phyloP scores from a whole-genome alignment of 2,329 filamentous ascomycete species.

The Pyricularia grisea region DNA sequence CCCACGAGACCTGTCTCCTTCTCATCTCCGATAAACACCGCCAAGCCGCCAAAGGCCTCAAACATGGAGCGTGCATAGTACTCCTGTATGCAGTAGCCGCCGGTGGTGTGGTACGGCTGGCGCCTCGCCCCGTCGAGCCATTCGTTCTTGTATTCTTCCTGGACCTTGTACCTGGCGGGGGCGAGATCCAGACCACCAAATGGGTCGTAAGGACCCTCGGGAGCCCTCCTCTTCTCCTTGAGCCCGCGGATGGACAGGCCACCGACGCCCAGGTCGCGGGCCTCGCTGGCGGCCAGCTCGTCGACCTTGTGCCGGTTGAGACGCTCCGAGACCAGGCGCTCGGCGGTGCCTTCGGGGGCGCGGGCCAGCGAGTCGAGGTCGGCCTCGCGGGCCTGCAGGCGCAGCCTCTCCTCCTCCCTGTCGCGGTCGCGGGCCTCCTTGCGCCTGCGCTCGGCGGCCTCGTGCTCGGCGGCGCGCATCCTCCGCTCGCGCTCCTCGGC shows the following conservation, averaged over 20 bases:
- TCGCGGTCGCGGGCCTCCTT: slow-evolving; percentile 58
- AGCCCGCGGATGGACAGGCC: slow-evolving; percentile 68
- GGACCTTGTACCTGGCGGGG: slow-evolving; percentile 60
- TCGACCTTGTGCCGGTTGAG: slow-evolving; percentile 43
- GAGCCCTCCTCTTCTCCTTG: slow-evolving; percentile 51
- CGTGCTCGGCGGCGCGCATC: slow-evolving; percentile 55
- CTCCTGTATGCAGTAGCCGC: slow-evolving; percentile 75
- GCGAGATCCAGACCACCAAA: slow-evolving; percentile 67
- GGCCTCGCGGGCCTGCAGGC: slow-evolving; percentile 55
- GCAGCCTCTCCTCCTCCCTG: slow-evolving; percentile 56
- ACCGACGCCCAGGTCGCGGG: slow-evolving; percentile 14
- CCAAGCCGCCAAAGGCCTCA: slow-evolving; percentile 83
- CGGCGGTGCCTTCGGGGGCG: slow-evolving; percentile 43
- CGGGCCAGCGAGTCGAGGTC: slow-evolving; percentile 61
- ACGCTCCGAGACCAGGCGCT: slow-evolving; percentile 64
- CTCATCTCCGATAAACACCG: slow-evolving; percentile 80
- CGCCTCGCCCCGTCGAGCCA: slow-evolving; percentile 60
- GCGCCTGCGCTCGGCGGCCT: slow-evolving; percentile 54
- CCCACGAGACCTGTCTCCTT: slow-evolving; percentile 28
- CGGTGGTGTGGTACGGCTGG: slow-evolving; percentile 59
- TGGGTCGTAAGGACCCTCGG: slow-evolving; percentile 75
- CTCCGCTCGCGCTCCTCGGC: slow-evolving; percentile 42
- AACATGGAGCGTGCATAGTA: slow-evolving; percentile 75
- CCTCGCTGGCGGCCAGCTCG: slow-evolving; percentile 19
- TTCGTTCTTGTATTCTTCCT: slow-evolving; percentile 63